A percentile compares a stretch with the other conserved stretches of the same genome.
Conservation (phyloP, 1,139 yeast genomes). For the Blastobotrys ciferrii region DNA sequence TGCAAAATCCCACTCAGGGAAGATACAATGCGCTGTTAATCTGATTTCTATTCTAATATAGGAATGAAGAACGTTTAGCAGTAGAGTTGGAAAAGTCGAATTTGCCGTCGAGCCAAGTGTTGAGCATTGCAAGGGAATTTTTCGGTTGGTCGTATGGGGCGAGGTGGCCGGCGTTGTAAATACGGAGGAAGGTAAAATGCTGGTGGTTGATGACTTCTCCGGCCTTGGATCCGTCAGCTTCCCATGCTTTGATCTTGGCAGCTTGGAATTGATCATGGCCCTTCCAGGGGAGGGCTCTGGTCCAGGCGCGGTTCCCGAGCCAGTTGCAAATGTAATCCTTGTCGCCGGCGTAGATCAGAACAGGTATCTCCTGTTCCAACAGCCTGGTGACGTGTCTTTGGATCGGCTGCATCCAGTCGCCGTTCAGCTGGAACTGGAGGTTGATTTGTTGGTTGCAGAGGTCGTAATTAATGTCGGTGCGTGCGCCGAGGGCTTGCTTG, state of each 20-base stretch:
- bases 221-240: conserved; percentile 45
- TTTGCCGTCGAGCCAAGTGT: conserved; percentile 57
- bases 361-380: conserved; percentile 64
- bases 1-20: too few species aligned
- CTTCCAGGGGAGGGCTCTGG: conserved; percentile 63
- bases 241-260: conserved; percentile 38
- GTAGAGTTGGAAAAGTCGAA: neutral
- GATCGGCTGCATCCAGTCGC: conserved; percentile 62
- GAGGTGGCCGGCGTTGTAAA: conserved; percentile 68
- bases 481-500: conserved; percentile 83
- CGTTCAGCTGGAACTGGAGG: conserved; percentile 69
- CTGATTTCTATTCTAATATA: too few species aligned
- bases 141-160: conserved; percentile 78
- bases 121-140: conserved; percentile 66
- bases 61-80: neutral
- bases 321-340: conserved; percentile 89
- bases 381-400: conserved; percentile 54
- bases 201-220: conserved; percentile 60
- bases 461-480: conserved; percentile 68
- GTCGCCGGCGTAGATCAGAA: conserved; percentile 83
- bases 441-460: conserved; percentile 57
- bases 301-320: conserved; percentile 84
- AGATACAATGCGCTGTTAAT: too few species aligned
- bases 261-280: conserved; percentile 39
- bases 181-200: conserved; percentile 60